Base-by-base conservation (phyloP, 2,329 filamentous ascomycete species). In the Apiospora rasikravindrae region DNA sequence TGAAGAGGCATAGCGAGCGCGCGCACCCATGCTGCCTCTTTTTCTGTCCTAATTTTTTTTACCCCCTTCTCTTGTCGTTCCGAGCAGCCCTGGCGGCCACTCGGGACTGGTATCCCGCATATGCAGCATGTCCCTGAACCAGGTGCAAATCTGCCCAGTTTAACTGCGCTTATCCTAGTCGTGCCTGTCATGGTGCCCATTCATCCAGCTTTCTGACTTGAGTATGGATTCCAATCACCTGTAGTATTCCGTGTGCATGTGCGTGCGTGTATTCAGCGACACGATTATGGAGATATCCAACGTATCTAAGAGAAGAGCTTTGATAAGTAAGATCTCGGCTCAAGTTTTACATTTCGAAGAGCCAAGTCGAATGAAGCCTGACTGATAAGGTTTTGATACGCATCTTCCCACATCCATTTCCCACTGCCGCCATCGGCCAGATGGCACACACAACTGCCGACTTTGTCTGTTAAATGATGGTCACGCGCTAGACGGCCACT, bases 41-140 rank as follows among this genome's bases (percentile, higher is more conserved):
- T 40, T 29, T n/a, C 22, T 40, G 49, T 14, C 11, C n/a, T 11
- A 14, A 10, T 14, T 42, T 11, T 42, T 3, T 61, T 64, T 14
- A 1, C 57, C 10, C 29, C 10, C 10, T 33, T 14, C 29, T n/a
- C 8, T 40, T 64, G 22, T 40, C 57, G 57, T 64, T 64, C 57
- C 57, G 57, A 64, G 33, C 29, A 40, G 57, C 57, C 29, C 33
- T 64, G 57, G 57, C 33, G 57, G 13, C 33, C 57, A 22, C 57
- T 13, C 57, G 57, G 57, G 57, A 64, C 57, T 64, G 40, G 33
- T 29, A 64, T 64, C 57, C 29, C 57, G 57, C 57, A 64, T 64
- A 64, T 64, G 57, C 57, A 64, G 33, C 57, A 64, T n/a, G 57
- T 64, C 57, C 57, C 57, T 64, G 57, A 64, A 64, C 57, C 57